These are phyloP conservation scores for Sporopachydermia lactativora DNA, from an alignment of 805 yeast species.

Conservation along the genomic window DNA sequence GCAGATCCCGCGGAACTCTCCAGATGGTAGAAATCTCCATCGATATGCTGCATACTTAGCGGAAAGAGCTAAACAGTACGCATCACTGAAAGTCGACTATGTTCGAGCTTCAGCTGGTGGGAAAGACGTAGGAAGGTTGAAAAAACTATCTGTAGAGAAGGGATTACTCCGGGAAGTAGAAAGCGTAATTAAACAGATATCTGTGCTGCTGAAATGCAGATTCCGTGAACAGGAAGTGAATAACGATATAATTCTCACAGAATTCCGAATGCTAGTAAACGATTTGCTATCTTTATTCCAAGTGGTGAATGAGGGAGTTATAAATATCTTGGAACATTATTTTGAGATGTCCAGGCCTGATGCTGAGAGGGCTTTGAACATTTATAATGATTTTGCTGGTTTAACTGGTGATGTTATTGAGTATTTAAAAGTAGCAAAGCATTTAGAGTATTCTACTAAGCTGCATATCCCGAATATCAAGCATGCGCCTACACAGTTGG, in stretches of 20 bases:
- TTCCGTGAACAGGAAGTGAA: conserved; percentile 69
- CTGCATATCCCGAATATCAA: conserved; percentile 89
- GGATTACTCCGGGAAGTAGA: conserved; percentile 79
- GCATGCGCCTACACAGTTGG: conserved; percentile 92
- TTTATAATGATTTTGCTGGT: conserved; percentile 75
- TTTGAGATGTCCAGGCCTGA: conserved; percentile 82
- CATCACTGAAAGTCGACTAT: conserved; percentile 53
- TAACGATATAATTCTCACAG: conserved; percentile 72
- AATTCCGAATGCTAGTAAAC: conserved; percentile 79
- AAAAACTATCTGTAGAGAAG: conserved; percentile 51
- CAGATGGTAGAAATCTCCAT: conserved; percentile 41
- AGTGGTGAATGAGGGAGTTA: conserved; percentile 88
- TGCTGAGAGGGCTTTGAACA: conserved; percentile 74
- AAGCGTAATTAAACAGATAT: conserved; percentile 72
- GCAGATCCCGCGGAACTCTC: conserved; percentile 16
- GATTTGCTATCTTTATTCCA: conserved; percentile 81
- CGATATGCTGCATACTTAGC: conserved; percentile 62
- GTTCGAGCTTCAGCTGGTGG: conserved; percentile 48
- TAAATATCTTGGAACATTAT: conserved; percentile 83
- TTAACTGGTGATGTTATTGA: conserved; percentile 80
- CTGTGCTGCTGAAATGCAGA: conserved; percentile 56
- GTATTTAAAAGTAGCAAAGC: conserved; percentile 80
- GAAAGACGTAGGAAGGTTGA: conserved; percentile 42
- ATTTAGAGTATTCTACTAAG: conserved; percentile 73
- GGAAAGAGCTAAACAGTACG: conserved; percentile 55